Base-by-base conservation (phyloP, 192 early-diverging fungal species). In the Helicostylum pulchrum region DNA sequence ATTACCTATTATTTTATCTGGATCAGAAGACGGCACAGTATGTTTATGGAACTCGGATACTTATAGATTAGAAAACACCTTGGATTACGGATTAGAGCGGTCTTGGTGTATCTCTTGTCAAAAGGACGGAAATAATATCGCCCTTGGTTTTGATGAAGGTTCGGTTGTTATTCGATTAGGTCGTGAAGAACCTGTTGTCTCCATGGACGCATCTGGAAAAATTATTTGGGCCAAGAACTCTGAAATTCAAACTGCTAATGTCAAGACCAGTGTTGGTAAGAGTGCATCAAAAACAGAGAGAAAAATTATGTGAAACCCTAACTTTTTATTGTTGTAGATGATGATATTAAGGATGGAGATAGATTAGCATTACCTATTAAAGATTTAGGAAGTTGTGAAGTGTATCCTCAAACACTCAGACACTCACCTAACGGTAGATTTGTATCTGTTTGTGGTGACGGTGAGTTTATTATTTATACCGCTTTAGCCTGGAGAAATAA, bases 401-500 rank as follows among this genome's bases (percentile, higher is more conserved):
- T 99, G 21, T 98, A 95, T 64, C 97, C 97, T 31, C 91, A 98
- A 70, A 90, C 88, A 34, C 78, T 99, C 30, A 84, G 93, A 80
- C 97, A 99, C 79, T 92, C 90, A 64, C 97, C 97, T 44, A 99
- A 99, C 67, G 97, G 95, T 36, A 86, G 95, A 54, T 99, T 99
- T 78, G 96, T 97, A 17, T 96, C 95, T 23, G 97, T 97, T 10
- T 97, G 94, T 71, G 97, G 97, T 48, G 96, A 99, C 70, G 95
- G 94, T 53, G 97, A 99, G 82, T 99, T 94, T 73, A 99, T 99
- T 62, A 98, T 99, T 66, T 99, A 99, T 79, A 99, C 97, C 9
- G 96, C 97, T 7, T 83, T 99, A 15, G 94, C 97, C 4, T 99
- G 97, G 97, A 85, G 97, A 72, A 99, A 99, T 84, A 99, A 99